Base-by-base conservation (phyloP, 805 yeast genomes). In the Lachancea lanzarotensis region DNA sequence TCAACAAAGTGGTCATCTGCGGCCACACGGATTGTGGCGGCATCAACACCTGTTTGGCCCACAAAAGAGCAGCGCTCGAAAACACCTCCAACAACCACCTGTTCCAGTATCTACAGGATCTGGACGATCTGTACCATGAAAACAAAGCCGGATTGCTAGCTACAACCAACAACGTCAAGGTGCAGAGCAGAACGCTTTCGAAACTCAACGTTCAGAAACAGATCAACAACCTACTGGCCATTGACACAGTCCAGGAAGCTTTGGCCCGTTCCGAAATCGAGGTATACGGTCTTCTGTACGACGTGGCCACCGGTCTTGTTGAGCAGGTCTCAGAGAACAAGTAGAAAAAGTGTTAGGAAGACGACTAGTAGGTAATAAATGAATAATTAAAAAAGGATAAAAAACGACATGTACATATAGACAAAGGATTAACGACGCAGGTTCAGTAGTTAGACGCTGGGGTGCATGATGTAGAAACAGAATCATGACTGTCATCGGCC, bases 11-110 rank as follows among this genome's bases (percentile, higher is more conserved):
- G 42, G 74, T 90, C 45, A 84, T 90, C 5, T 86, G 96, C 66
- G 98, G 97, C 3, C 98, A 90, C 67, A 84, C 93, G 27, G 95
- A 87, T 64, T 90, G 98, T 72, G 96, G 96, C 40, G 97, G 96
- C 26, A 79, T 87, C 41, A 79, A 85, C 79, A 88, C 95, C 18
- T 79, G 89, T 8, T 67, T 90, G 39, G 73, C 81, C 2, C 71
- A 77, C 46, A 76, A 79, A 55, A 49, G 61, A 29, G 50, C 54
- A 20, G 47, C 52, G 3, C 41, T 59, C 22, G 70, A 81, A 29
- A 89, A 89, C 29, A 81, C 83, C 25, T 77, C 76, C 10, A 65
- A 68, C 51, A 38, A 53, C 1, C 60, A 66, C 43, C 49, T 70
- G 30, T 54, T 56, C 46, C 47, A 57, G 26, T 67, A 70, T 45